Evolutionary conservation across 1,139 yeast genomes (phyloP), one percentile per base, ranked within the genome.

Genomic region (Geotrichum phurueaensis): DNA sequence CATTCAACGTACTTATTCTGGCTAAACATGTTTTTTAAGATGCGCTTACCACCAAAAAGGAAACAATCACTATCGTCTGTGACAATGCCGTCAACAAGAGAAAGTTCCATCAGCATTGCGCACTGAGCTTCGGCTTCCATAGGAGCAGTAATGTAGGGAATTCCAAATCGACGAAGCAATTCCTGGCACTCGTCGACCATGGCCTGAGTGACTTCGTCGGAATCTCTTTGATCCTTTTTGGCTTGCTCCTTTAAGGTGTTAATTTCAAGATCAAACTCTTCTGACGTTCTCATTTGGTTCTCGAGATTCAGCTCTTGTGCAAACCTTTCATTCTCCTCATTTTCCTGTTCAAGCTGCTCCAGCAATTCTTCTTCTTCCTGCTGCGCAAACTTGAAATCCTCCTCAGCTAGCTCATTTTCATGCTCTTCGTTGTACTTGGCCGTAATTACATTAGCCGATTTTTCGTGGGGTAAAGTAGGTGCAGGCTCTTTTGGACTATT

Each of bases 81-180:
- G 22, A 95, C 86, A 23, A 94, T 88, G 0, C 99, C 99, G 73
- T 95, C 99, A 1, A 94, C 97, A 27, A 94, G 78, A 0, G 82
- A 83, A 20, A 90, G 72, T 29, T 75, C 73, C 56, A 83, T 74
- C 12, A 94, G 75, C 66, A 86, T 89, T 0, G 97, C 97, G 74
- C 99, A 94, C 70, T 94, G 99, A 0, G 98, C 97, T 76, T 94
- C 99, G 0, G 99, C 99, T 74, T 94, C 99, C 90, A 89, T 90
- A 0, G 98, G 98, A 0, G 98, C 97, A 0, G 97, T 89, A 7
- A 94, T 82, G 67, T 84, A 94, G 0, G 99, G 99, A 12, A 94
- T 87, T 0, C 99, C 99, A 76, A 95, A 95, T 60, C 95, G 65
- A 45, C 86, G 82, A 5, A 95, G 77, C 50, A 95, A 77, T 64